A percentile compares a stretch with the other conserved stretches of the same genome.
These are phyloP conservation scores for Cardamine occulta DNA, from an alignment of 345 rosid species.

Conservation along the genomic window DNA sequence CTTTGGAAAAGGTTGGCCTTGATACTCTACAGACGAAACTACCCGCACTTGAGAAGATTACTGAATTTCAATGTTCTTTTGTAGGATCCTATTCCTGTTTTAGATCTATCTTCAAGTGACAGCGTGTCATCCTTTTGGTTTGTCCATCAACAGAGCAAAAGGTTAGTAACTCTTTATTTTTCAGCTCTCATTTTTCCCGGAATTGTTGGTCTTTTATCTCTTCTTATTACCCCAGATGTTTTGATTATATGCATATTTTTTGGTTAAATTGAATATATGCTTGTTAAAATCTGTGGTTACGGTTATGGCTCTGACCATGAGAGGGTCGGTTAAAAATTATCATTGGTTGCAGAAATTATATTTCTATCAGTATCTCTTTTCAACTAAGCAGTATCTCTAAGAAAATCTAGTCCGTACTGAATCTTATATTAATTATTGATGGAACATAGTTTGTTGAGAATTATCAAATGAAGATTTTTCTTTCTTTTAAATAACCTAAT, in stretches of 20 bases:
- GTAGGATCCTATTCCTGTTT: slow-evolving; percentile 82
- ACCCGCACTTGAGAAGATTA: neutral
- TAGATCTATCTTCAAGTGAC: slow-evolving; percentile 74
- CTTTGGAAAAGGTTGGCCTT: slow-evolving; percentile 76
- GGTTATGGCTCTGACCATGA: slow-evolving; percentile 23
- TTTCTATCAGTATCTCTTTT: neutral
- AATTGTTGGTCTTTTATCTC: slow-evolving; percentile 20
- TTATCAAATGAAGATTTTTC: neutral
- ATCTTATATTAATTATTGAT: slow-evolving; percentile 8
- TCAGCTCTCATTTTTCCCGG: slow-evolving; percentile 2
- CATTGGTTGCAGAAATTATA: neutral
- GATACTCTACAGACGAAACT: slow-evolving; percentile 22
- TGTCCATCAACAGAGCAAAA: slow-evolving; percentile 88
- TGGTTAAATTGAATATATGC: neutral
- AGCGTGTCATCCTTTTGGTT: slow-evolving; percentile 92
- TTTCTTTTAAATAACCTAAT: slow-evolving; percentile 10
- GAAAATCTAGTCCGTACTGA: neutral
- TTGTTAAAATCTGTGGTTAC: slow-evolving; percentile 4
- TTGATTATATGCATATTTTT: slow-evolving; percentile 2
- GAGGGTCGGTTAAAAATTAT: slow-evolving; percentile 2
- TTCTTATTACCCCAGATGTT: slow-evolving; percentile 13
- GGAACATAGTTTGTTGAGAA: slow-evolving; percentile 8
- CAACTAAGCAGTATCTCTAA: slow-evolving; percentile 12
- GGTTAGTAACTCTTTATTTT: slow-evolving; percentile 53
- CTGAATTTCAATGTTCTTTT: slow-evolving; percentile 34